Evolutionary conservation across 2,329 filamentous ascomycete species (phyloP).

Genomic region (Orbilia brochopaga): DNA sequence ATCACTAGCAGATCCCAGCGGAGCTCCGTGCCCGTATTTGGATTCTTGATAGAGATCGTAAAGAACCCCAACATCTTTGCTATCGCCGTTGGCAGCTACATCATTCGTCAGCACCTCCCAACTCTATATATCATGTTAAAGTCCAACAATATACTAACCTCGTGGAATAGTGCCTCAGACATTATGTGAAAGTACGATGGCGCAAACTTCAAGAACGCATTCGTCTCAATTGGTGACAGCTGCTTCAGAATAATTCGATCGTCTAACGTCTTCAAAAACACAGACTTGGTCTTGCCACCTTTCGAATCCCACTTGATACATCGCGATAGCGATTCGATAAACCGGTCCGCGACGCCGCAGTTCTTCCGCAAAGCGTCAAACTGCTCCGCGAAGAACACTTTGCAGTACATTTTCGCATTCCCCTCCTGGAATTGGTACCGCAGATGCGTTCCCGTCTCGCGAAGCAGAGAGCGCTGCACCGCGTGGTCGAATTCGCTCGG

Average conservation of each 20-base stretch:
- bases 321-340: constrained; percentile 90
- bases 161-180: constrained; percentile 93
- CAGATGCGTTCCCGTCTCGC: constrained; percentile 86
- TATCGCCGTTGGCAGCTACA: constrained; percentile 81
- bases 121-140: background rate
- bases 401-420: constrained; percentile 93
- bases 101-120: background rate
- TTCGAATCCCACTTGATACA: constrained; percentile 98
- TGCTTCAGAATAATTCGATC: constrained; percentile 93
- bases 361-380: constrained; percentile 93
- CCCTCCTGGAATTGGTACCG: constrained; percentile 96
- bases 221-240: constrained; percentile 86
- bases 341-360: constrained; percentile 89
- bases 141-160: constrained; percentile 57
- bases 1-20: constrained; percentile 93
- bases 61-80: constrained; percentile 99
- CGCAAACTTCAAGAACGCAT: constrained; percentile 91
- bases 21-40: constrained; percentile 86
- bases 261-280: constrained; percentile 95
- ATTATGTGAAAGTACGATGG: constrained; percentile 98
- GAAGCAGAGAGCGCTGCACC: constrained; percentile 83
- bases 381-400: constrained; percentile 97
- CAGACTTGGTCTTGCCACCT: constrained; percentile 95
- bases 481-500: constrained; percentile 64
- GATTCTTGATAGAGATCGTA: constrained; percentile 96